Base-by-base conservation (phyloP, 306 rosid genomes). In the Lathyrus tuberosus region DNA sequence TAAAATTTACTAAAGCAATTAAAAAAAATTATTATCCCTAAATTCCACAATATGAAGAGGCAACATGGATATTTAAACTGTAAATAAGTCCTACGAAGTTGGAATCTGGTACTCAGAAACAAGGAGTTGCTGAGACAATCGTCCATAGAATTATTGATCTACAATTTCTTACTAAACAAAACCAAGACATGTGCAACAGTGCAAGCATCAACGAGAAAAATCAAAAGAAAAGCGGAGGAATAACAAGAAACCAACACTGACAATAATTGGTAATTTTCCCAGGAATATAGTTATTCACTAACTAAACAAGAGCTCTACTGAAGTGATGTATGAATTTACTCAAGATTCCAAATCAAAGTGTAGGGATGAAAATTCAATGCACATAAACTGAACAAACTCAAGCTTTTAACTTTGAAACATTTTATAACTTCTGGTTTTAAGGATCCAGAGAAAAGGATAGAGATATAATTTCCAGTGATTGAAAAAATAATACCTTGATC, bases 401-500 rank as follows among this genome's bases (percentile, higher is more conserved):
- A 20, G 33, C 35, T 59, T 49, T 56, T 24, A 42, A 75, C 61
- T 52, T 60, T 17, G 11, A 61, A 72, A 58, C 69, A 56, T 8
- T 26, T 51, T 58, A 22, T 33, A 70, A 13, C 44, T 37, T 49
- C 5, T 3, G 11, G 49, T 13, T n/a, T n/a, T 4, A 12, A 12
- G 49, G 17, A 49, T 24, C 52, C 60, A 63, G 33, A 61, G 26
- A 69, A 37, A 51, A 60, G 65, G 71, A 59, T 35, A 35, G 54
- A 69, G 57, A 67, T 31, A 49, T 42, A 7, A 60, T n/a, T 46
- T 61, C 57, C 69, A 42, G 26, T 0, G 52, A 41, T 54, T 15
- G 44, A 58, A 20, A 75, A 40, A 65, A 24, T 10, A 74, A 24
- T 88, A 94, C 98, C 98, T 88, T 94, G 70, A 94, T 88, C 84